A percentile compares a stretch with the other conserved stretches of the same genome.
Evolutionary conservation across 2,329 filamentous ascomycete genomes (phyloP).

Genomic region (Colletotrichum endophyticum): DNA sequence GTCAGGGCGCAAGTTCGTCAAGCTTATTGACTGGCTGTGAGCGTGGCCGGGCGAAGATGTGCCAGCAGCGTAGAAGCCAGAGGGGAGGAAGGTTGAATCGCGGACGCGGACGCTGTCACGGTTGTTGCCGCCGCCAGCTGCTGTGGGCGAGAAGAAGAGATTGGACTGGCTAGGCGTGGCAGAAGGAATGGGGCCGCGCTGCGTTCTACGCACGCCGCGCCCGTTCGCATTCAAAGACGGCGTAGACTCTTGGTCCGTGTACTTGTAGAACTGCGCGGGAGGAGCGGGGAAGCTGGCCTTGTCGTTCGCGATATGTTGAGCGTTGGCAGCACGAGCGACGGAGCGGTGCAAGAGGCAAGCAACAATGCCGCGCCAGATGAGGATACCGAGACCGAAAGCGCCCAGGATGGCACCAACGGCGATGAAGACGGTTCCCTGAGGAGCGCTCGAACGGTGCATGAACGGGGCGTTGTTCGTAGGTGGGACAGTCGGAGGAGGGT

Average conservation of each 20-base stretch:
- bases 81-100: slow-evolving; percentile 81
- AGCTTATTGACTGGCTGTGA: slow-evolving; percentile 59
- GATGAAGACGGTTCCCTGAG: slow-evolving; percentile 96
- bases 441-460: slow-evolving; percentile 85
- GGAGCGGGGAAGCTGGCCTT: slow-evolving; percentile 69
- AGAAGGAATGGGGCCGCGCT: slow-evolving; percentile 57
- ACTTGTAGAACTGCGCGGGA: slow-evolving; percentile 68
- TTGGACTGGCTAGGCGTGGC: slow-evolving; percentile 68
- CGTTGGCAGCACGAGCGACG: slow-evolving; percentile 83
- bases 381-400: slow-evolving; percentile 78
- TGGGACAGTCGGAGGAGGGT: slow-evolving; percentile 78
- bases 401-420: slow-evolving; percentile 88
- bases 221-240: slow-evolving; percentile 53
- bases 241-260: slow-evolving; percentile 63
- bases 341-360: slow-evolving; percentile 92
- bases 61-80: slow-evolving; percentile 86
- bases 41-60: slow-evolving; percentile 51
- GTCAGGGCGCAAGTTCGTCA: slow-evolving; percentile 66
- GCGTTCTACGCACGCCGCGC: slow-evolving; percentile 57
- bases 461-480: slow-evolving; percentile 86
- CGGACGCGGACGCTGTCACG: slow-evolving; percentile 58
- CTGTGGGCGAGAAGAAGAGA: slow-evolving; percentile 96
- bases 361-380: slow-evolving; percentile 87
- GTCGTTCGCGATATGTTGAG: slow-evolving; percentile 71
- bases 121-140: slow-evolving; percentile 65